Evolutionary conservation across 148 eudicot species (phyloP).

Genomic region (Fagopyrum homotropicum): DNA sequence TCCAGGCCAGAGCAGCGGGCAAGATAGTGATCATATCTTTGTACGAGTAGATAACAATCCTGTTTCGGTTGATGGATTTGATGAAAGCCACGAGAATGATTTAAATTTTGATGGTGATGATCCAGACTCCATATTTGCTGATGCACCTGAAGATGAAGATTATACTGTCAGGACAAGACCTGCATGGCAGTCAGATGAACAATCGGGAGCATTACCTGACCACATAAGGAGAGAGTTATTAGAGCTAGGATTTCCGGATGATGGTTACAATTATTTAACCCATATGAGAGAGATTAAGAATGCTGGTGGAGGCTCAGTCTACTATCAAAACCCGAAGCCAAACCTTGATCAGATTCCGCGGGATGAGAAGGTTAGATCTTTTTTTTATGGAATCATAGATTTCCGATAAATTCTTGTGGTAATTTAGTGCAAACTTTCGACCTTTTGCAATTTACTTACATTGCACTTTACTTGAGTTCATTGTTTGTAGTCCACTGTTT

Average conservation of each 20-base stretch:
- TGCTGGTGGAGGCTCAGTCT: constrained; percentile 67
- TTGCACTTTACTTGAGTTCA: background rate
- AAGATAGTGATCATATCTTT: constrained; percentile 64
- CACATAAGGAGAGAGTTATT: constrained; percentile 66
- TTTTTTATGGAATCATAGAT: background rate
- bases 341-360: constrained; percentile 45
- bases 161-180: constrained; percentile 19
- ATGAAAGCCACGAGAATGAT: constrained; percentile 21
- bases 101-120: constrained; percentile 22
- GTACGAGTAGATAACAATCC: constrained; percentile 67
- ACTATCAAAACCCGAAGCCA: constrained; percentile 69
- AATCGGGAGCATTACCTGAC: constrained; percentile 42
- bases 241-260: constrained; percentile 95
- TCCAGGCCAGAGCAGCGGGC: constrained; percentile 38
- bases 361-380: constrained; percentile 70
- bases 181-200: background rate
- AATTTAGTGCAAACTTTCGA: background rate
- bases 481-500: too few species aligned
- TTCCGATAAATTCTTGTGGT: background rate
- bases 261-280: constrained; percentile 79
- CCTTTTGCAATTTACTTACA: background rate
- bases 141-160: constrained; percentile 52
- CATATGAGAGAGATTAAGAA: constrained; percentile 89
- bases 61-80: constrained; percentile 32
- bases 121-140: constrained; percentile 43